Conservation (phyloP, 495 filamentous ascomycete species). For the Penicillium maclennaniae region DNA sequence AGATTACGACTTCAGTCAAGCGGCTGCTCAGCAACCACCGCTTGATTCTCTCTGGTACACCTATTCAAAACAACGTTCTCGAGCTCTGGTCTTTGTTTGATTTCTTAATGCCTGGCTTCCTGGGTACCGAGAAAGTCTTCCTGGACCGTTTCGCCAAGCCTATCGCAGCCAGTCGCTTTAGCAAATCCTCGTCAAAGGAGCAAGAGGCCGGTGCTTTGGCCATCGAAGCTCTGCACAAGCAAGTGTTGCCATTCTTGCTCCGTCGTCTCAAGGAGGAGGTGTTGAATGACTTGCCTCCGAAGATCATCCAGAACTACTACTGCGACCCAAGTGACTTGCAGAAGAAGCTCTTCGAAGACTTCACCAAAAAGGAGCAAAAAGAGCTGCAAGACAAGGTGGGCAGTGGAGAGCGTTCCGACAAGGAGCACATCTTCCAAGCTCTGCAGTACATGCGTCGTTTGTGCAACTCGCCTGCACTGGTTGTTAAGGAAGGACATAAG, state of each 20-base stretch:
- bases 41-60: slow-evolving; percentile 92
- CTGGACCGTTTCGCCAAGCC: slow-evolving; percentile 95
- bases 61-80: slow-evolving; percentile 96
- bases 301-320: slow-evolving; percentile 99
- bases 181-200: slow-evolving; percentile 96
- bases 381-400: slow-evolving; percentile 74
- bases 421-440: slow-evolving; percentile 98
- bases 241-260: slow-evolving; percentile 93
- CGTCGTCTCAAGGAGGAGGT: slow-evolving; percentile 98
- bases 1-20: slow-evolving; percentile 89
- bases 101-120: slow-evolving; percentile 97
- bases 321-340: slow-evolving; percentile 96
- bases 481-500: slow-evolving; percentile 90
- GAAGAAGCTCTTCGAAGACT: slow-evolving; percentile 92
- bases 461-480: slow-evolving; percentile 93
- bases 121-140: slow-evolving; percentile 98
- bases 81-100: slow-evolving; percentile 99
- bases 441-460: slow-evolving; percentile 99
- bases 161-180: slow-evolving; percentile 89
- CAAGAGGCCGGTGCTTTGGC: slow-evolving; percentile 95
- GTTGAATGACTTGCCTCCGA: slow-evolving; percentile 90
- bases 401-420: slow-evolving; percentile 78
- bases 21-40: slow-evolving; percentile 84
- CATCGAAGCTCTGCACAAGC: slow-evolving; percentile 95
- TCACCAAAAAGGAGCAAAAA: slow-evolving; percentile 87